These are phyloP conservation scores for Gomphus sp. DNA, from an alignment of 1,284 basidiomycete species.

Conservation along the genomic window DNA sequence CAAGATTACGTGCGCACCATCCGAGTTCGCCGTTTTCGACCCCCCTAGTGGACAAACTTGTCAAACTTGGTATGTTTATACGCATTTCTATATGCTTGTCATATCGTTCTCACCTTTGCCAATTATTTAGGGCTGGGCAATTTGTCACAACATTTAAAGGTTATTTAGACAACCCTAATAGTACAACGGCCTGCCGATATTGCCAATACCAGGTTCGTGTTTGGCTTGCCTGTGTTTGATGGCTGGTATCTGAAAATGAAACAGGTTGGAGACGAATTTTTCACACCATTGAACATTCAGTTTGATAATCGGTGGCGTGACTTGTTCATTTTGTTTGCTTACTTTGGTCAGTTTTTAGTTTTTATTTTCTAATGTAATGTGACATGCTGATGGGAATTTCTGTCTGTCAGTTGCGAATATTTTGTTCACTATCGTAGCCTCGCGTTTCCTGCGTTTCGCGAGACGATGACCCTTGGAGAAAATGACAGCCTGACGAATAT, in stretches of 20 bases:
- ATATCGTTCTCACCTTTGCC: neutral
- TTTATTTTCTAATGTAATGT: neutral
- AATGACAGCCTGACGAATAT: neutral
- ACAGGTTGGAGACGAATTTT: constrained; percentile 61
- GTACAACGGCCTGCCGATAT: constrained; percentile 56
- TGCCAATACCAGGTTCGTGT: constrained; percentile 48
- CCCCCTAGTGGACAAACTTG: constrained; percentile 76
- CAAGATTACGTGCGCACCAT: constrained; percentile 51
- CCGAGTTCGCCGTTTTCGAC: constrained; percentile 61
- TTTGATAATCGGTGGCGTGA: constrained; percentile 67
- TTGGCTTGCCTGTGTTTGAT: constrained; percentile 2
- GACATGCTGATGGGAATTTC: neutral
- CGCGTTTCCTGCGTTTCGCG: constrained; percentile 64
- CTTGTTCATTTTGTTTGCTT: constrained; percentile 61
- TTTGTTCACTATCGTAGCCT: constrained; percentile 61
- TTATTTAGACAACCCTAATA: constrained; percentile 70
- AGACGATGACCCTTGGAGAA: constrained; percentile 33
- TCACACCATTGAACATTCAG: constrained; percentile 55
- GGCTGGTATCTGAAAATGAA: neutral
- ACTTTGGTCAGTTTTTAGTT: constrained; percentile 30
- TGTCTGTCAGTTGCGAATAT: constrained; percentile 55
- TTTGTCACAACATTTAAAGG: constrained; percentile 62
- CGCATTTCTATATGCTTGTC: neutral
- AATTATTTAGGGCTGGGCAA: constrained; percentile 32
- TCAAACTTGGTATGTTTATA: constrained; percentile 33